A percentile compares a stretch with the other conserved stretches of the same genome.
phyloP scores from a whole-genome alignment of 2,329 filamentous ascomycete genomes.

The Coniochaeta prunicola region DNA sequence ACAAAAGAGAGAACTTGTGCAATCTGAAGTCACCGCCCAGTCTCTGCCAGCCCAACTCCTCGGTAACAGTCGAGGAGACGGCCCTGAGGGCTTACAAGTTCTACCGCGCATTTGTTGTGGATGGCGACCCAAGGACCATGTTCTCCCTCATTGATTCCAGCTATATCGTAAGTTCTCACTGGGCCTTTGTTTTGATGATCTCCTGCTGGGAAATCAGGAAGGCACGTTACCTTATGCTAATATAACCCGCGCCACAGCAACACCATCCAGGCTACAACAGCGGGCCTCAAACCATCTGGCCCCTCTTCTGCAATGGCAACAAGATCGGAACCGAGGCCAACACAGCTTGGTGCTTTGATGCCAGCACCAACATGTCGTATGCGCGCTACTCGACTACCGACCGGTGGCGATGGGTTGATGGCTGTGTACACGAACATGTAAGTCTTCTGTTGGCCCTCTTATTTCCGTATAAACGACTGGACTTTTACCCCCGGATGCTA shows the following conservation, averaged over 20 bases:
- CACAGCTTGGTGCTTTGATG: conserved; percentile 29
- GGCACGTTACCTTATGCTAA: background rate
- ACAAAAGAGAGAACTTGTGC: conserved; percentile 29
- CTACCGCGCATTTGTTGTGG: conserved; percentile 31
- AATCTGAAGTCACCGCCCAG: conserved; percentile 23
- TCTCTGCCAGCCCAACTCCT: conserved; percentile 25
- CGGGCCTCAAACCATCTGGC: conserved; percentile 28
- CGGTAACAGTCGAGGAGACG: conserved; percentile 27
- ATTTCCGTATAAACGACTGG: background rate
- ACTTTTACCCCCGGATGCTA: background rate
- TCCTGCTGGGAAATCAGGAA: background rate
- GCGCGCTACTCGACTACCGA: conserved; percentile 28
- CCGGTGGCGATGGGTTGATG: conserved; percentile 30
- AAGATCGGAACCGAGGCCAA: conserved; percentile 23
- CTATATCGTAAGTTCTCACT: conserved; percentile 21
- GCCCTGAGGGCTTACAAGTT: conserved; percentile 29
- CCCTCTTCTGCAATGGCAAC: conserved; percentile 27
- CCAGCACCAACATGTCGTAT: conserved; percentile 32
- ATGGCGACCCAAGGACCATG: conserved; percentile 30
- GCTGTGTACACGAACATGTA: conserved; percentile 33
- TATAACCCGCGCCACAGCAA: conserved; percentile 19
- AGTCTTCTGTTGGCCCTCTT: conserved; percentile 7
- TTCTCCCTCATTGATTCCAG: conserved; percentile 30
- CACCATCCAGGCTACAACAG: conserved; percentile 26
- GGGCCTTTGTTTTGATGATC: background rate